Evolutionary conservation across 2,329 filamentous ascomycete genomes (phyloP).

Genomic region (Xylaria sp.): DNA sequence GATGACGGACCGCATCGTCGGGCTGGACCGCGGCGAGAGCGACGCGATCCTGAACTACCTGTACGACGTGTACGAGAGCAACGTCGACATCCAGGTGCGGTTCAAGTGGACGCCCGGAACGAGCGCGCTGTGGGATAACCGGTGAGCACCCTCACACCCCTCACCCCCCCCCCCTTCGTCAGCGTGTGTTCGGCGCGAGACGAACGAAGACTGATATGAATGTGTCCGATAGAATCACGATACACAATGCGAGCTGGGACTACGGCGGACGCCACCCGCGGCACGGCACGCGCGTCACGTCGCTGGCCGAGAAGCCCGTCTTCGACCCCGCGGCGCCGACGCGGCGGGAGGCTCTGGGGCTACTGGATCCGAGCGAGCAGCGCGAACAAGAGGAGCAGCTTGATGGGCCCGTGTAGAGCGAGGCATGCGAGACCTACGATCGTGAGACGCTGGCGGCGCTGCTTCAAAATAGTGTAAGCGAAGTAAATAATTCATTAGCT

Average conservation of each 20-base stretch:
- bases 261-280: conserved; percentile 70
- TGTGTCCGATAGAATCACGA: conserved; percentile 61
- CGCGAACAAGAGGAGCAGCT: conserved; percentile 51
- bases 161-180: background rate
- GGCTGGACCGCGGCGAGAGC: conserved; percentile 71
- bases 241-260: conserved; percentile 77
- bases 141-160: conserved; percentile 48
- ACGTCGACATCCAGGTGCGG: conserved; percentile 73
- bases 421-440: background rate
- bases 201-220: background rate
- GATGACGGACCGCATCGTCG: conserved; percentile 72
- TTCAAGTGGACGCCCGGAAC: conserved; percentile 73
- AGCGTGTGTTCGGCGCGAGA: background rate
- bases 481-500: background rate
- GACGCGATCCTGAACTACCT: conserved; percentile 71
- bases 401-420: conserved; percentile 35
- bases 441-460: background rate
- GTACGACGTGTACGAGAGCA: conserved; percentile 71
- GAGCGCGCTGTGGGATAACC: conserved; percentile 74
- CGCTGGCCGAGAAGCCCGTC: conserved; percentile 72
- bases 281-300: conserved; percentile 74
- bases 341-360: conserved; percentile 67
- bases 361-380: conserved; percentile 62
- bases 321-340: conserved; percentile 70
- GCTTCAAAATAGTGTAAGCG: background rate